Base-by-base conservation (phyloP, 2,329 filamentous ascomycete genomes). In the Mycosphaerella sp. region DNA sequence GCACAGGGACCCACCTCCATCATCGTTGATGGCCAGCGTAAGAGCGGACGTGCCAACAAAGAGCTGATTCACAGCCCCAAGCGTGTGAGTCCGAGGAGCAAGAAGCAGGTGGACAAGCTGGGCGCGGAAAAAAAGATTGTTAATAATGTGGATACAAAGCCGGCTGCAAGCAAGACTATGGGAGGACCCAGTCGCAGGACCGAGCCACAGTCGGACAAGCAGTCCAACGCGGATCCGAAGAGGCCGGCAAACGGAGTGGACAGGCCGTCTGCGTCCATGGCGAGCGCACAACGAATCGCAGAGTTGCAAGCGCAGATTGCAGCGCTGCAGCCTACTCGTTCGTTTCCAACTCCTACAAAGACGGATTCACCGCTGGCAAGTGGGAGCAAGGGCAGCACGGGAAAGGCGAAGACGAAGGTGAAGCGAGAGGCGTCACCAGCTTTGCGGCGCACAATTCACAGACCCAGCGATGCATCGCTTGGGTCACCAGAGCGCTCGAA, bases 1-100 rank as follows among this genome's bases (percentile, higher is more conserved):
- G 88, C 86, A 36, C 87, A 95, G 25, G 93, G 93, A 0, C 93
- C 93, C 17, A 93, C 91, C 3, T 86, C 87, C 0, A 90, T 94
- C 66, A 79, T 86, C 41, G 75, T 78, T 54, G 75, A 80, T 66
- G 81, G 81, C 35, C 75, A 75, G 58, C 73, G 81, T 53, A 81
- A 79, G 67, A 84, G 81, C 40, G 78, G 79, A 43, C 73, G 81
- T 60, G 78, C 79, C 47, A 79, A 77, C 61, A 64, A 58, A 49
- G 64, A 65, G 42, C 44, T 60, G 18, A 37, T 35, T 10, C 52
- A 62, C 16, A 39, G 44, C 10, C 58, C 62, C n/a, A 63, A 62
- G 56, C 63, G 64, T 18, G 56, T 62, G 6, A 64, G 61, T 52
- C 64, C 64, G 21, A 49, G 64, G 41, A 57, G 54, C 25, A 65